Evolutionary conservation across 805 yeast genomes (phyloP).

Genomic region (Phaffomyces thermotolerans): DNA sequence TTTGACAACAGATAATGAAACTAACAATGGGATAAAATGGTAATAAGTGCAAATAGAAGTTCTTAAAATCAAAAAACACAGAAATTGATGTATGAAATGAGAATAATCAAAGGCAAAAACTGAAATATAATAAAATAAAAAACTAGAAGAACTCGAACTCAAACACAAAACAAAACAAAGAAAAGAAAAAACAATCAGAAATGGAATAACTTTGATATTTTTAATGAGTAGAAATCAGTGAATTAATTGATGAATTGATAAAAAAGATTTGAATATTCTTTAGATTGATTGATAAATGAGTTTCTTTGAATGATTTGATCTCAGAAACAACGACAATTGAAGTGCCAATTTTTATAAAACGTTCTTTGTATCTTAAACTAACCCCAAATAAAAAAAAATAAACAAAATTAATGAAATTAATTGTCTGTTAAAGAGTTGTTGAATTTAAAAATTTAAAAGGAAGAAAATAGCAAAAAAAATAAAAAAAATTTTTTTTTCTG

Average conservation of each 20-base stretch:
- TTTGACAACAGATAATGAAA: background rate
- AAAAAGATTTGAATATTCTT: too few relatives aligned
- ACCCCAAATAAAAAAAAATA: too few relatives aligned
- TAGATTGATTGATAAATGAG: too few relatives aligned
- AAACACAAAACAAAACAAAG: background rate
- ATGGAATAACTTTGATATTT: background rate
- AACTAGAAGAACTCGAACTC: background rate
- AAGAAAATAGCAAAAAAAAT: too few relatives aligned
- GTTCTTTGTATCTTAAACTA: too few relatives aligned
- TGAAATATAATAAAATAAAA: background rate
- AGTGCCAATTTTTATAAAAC: too few relatives aligned
- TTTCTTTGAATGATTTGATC: too few relatives aligned
- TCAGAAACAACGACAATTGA: too few relatives aligned
- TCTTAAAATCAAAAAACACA: background rate
- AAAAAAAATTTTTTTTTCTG: too few relatives aligned
- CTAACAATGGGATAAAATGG: background rate
- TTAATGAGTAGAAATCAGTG: background rate
- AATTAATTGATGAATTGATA: background rate
- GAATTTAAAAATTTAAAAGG: too few relatives aligned
- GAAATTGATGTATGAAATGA: background rate
- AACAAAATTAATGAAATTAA: too few relatives aligned
- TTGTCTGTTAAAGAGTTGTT: too few relatives aligned
- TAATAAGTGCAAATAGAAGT: background rate
- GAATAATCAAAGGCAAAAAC: background rate
- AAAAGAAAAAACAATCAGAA: background rate